Base-by-base conservation (phyloP, 2,329 filamentous ascomycete species). In the Calonectria pteridis region DNA sequence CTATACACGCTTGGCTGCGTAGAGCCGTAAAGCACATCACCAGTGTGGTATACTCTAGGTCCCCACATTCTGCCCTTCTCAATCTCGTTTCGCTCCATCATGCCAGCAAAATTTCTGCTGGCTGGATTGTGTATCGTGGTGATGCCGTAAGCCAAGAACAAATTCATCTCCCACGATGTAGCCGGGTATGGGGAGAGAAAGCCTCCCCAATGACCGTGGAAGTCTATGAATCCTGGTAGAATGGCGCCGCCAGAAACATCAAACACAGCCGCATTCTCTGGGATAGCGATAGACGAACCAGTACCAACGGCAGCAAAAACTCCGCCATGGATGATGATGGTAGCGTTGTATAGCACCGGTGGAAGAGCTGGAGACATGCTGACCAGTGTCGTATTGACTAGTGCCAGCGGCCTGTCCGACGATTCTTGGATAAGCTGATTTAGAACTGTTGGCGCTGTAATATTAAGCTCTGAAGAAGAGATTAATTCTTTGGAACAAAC, bases 61-160 rank as follows among this genome's bases (percentile, higher is more conserved):
- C 63, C 63, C 6, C 26, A 51, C 63, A 66, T 66, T 1, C 40
- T 18, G 26, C 63, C 63, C 46, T 66, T 66, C 28, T 66, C 49
- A 29, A 66, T 66, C 29, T 23, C 13, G 16, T 33, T 51, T 4
- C 63, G 40, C 23, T 66, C 63, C 2, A 66, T 26, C 1, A 6
- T 35, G 2, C 63, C 63, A 1, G 63, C 63, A 20, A 66, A 46
- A 26, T 66, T 66, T 16, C 28, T 66, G 13, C 18, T 26, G 4
- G 63, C 63, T 4, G 63, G 63, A 13, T 66, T 66, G 23, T 66
- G 63, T 46, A 66, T 66, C 10, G 63, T 66, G 5, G 63, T 66
- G 4, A 66, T 46, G 3, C 63, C 63, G 18, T 66, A 66, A 13
- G n/a, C n/a, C n/a, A n/a, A n/a, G n/a, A n/a, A n/a, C n/a, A n/a